phyloP scores from a whole-genome alignment of 768 basidiomycete species.

The Leccinum fibrillosum region DNA sequence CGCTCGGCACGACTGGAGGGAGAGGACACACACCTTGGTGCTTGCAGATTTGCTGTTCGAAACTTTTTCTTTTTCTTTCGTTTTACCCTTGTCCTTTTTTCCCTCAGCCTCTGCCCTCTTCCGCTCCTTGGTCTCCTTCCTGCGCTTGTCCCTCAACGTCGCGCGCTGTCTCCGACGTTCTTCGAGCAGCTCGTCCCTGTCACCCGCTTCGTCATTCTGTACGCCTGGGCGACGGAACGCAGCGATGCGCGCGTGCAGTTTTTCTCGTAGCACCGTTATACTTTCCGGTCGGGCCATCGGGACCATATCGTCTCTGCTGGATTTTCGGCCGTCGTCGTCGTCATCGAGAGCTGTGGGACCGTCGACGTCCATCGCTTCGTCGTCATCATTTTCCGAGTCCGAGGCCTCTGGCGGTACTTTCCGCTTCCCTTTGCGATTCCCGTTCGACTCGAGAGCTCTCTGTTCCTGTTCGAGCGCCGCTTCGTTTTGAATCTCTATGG shows the following conservation, averaged over 20 bases:
- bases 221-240: conserved; percentile 48
- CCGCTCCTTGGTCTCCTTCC: conserved; percentile 86
- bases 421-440: conserved; percentile 45
- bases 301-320: conserved; percentile 33
- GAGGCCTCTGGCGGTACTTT: conserved; percentile 32
- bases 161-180: conserved; percentile 76
- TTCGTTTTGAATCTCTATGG: conserved; percentile 71
- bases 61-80: conserved; percentile 35
- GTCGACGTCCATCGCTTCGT: conserved; percentile 30
- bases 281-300: conserved; percentile 67
- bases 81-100: conserved; percentile 46
- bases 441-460: background rate
- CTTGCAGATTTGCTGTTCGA: conserved; percentile 39
- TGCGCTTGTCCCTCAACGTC: conserved; percentile 70
- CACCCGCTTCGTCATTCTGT: conserved; percentile 43
- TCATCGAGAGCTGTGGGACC: conserved; percentile 28
- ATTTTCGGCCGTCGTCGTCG: too few species aligned
- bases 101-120: conserved; percentile 48
- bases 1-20: conserved; percentile 3
- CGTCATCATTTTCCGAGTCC: conserved; percentile 18
- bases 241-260: conserved; percentile 73
- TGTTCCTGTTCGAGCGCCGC: conserved; percentile 13
- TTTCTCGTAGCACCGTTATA: conserved; percentile 63
- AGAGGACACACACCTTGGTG: conserved; percentile 46
- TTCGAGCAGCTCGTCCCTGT: conserved; percentile 80